These are phyloP conservation scores for Arbutus unedo DNA, from an alignment of 148 eudicot genomes.

Conservation along the genomic window DNA sequence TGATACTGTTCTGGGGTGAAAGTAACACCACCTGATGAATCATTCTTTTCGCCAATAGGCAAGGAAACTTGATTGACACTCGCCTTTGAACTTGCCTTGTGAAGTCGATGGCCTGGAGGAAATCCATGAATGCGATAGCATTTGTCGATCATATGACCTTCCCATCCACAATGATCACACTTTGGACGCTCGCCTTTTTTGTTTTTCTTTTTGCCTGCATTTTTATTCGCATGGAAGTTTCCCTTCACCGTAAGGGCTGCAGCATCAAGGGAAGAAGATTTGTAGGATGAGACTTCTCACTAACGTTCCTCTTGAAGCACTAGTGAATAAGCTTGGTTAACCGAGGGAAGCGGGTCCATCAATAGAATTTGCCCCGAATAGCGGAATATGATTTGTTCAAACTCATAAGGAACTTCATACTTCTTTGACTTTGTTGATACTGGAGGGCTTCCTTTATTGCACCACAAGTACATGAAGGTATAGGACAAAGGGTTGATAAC, in stretches of 20 bases:
- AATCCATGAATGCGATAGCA: background rate
- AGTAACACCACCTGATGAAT: background rate
- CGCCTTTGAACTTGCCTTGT: background rate
- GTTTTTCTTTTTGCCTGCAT: background rate
- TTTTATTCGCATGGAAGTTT: background rate
- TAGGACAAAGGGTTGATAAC: background rate
- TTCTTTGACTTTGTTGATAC: background rate
- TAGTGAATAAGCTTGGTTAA: background rate
- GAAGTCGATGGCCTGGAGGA: background rate
- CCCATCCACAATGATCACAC: background rate
- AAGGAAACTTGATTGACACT: background rate
- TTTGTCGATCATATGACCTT: background rate
- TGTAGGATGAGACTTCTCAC: background rate
- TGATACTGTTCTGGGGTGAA: background rate
- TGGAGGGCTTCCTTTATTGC: background rate
- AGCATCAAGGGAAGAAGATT: background rate
- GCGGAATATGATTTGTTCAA: background rate
- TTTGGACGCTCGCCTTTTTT: background rate
- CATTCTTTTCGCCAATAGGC: background rate
- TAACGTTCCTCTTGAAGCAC: background rate
- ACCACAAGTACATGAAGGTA: background rate
- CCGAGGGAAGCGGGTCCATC: background rate
- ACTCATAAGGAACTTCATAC: background rate
- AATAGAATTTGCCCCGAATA: background rate
- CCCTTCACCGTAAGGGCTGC: background rate